A percentile compares a stretch with the other conserved stretches of the same genome.
These are phyloP conservation scores for Backusella morwellensis DNA, from an alignment of 192 early-diverging fungal species.

Conservation along the genomic window DNA sequence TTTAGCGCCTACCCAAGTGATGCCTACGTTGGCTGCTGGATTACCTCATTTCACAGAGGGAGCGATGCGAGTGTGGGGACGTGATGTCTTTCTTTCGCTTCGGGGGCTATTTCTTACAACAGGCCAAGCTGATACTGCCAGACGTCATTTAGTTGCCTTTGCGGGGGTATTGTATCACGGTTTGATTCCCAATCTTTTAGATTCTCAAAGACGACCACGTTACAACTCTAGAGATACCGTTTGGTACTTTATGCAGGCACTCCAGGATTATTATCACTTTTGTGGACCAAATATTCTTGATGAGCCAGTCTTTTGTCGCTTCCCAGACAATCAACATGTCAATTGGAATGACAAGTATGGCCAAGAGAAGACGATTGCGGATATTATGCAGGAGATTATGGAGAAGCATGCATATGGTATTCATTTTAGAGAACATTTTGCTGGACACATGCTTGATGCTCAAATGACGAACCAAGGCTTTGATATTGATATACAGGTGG, in stretches of 20 bases:
- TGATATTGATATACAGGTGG: constrained; percentile 68
- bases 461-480: constrained; percentile 94
- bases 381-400: constrained; percentile 91
- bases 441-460: constrained; percentile 81
- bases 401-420: constrained; percentile 89
- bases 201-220: constrained; percentile 76
- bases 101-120: constrained; percentile 80
- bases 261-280: constrained; percentile 79
- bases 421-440: constrained; percentile 93
- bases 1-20: constrained; percentile 59
- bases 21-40: constrained; percentile 84
- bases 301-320: constrained; percentile 72
- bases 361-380: constrained; percentile 66
- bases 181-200: constrained; percentile 94
- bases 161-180: constrained; percentile 91
- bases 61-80: constrained; percentile 96
- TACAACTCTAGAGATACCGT: constrained; percentile 97
- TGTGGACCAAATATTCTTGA: constrained; percentile 79
- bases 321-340: constrained; percentile 75
- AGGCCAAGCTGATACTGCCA: constrained; percentile 80
- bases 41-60: constrained; percentile 90
- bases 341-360: constrained; percentile 62
- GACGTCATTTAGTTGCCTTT: constrained; percentile 85
- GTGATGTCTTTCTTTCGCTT: constrained; percentile 94
- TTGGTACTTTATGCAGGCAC: constrained; percentile 93